phyloP scores from a whole-genome alignment of 768 basidiomycete species.

The Tulasnella sp. region DNA sequence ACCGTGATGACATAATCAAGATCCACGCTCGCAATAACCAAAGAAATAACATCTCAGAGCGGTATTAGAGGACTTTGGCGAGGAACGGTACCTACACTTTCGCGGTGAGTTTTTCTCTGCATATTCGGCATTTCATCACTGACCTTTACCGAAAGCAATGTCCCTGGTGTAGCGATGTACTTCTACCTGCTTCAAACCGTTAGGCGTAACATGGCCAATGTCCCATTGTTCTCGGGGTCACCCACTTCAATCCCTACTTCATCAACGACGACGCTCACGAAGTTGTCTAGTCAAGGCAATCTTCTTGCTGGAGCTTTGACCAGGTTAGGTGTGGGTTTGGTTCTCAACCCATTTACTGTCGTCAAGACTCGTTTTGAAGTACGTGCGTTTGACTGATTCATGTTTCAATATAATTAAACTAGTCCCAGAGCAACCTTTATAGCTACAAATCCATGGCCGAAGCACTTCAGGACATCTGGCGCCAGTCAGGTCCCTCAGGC shows the following conservation, averaged over 20 bases:
- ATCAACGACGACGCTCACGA: conserved; percentile 23
- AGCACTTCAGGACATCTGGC: conserved; percentile 46
- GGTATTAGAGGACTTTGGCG: conserved; percentile 74
- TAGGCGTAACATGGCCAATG: conserved; percentile 58
- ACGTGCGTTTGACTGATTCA: conserved; percentile 6
- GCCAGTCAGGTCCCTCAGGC: conserved; percentile 57
- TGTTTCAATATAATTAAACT: neutral
- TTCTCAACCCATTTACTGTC: conserved; percentile 82
- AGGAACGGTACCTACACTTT: conserved; percentile 69
- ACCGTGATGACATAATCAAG: neutral
- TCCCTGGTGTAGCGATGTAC: conserved; percentile 87
- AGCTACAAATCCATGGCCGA: conserved; percentile 48
- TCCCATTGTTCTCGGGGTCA: conserved; percentile 62
- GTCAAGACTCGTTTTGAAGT: conserved; percentile 90
- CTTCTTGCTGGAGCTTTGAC: conserved; percentile 74
- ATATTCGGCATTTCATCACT: conserved; percentile 18
- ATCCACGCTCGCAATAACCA: conserved; percentile 37
- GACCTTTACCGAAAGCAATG: conserved; percentile 43
- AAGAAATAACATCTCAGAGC: conserved; percentile 44
- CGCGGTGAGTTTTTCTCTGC: conserved; percentile 33
- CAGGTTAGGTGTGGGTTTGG: conserved; percentile 64
- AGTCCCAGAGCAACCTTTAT: conserved; percentile 54
- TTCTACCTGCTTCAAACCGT: conserved; percentile 77
- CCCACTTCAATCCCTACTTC: conserved; percentile 32
- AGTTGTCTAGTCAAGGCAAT: conserved; percentile 62